Percentiles rank a stretch among this genome's conserved stretches.
Evolutionary conservation across 768 basidiomycete genomes (phyloP).

Genomic region (Calocybe cyanea): DNA sequence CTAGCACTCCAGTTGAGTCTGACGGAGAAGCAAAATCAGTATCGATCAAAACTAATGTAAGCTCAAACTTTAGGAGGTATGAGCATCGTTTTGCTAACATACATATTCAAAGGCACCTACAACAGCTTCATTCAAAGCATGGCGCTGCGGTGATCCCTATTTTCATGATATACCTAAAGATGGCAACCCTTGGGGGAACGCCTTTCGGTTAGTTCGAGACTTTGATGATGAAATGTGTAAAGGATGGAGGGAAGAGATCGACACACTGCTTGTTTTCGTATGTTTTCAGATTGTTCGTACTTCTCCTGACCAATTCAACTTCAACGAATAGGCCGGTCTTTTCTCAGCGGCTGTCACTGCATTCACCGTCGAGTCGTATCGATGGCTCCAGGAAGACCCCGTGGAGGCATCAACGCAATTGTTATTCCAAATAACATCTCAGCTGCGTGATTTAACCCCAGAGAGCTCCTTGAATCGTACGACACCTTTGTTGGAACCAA

Average conservation of each 20-base stretch:
- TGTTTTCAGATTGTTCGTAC: constrained; percentile 1
- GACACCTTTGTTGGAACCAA: not conserved
- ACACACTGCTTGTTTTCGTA: too few relatives aligned
- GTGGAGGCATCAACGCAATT: not conserved
- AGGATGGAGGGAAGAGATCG: constrained; percentile 19
- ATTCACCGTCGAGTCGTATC: constrained; percentile 7
- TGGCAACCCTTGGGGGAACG: constrained; percentile 19
- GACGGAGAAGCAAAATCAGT: too few relatives aligned
- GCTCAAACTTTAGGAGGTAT: constrained; percentile 2
- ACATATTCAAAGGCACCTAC: too few relatives aligned
- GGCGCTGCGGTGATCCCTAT: constrained; percentile 11
- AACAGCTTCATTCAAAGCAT: constrained; percentile 6
- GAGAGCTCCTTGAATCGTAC: not conserved
- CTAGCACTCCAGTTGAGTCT: too few relatives aligned
- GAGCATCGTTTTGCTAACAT: not conserved
- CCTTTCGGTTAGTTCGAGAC: constrained; percentile 11
- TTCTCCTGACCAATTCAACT: not conserved
- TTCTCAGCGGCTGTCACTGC: constrained; percentile 10
- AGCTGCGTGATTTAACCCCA: too few relatives aligned
- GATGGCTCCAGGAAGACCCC: constrained; percentile 3
- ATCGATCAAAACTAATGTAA: constrained; percentile 33
- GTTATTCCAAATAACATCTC: too few relatives aligned
- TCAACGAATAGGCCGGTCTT: constrained; percentile 1
- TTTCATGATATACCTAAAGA: constrained; percentile 8
- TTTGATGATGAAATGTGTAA: constrained; percentile 20